Conservation (phyloP, 1,284 basidiomycete species). For the Ceratobasidium sp. region DNA sequence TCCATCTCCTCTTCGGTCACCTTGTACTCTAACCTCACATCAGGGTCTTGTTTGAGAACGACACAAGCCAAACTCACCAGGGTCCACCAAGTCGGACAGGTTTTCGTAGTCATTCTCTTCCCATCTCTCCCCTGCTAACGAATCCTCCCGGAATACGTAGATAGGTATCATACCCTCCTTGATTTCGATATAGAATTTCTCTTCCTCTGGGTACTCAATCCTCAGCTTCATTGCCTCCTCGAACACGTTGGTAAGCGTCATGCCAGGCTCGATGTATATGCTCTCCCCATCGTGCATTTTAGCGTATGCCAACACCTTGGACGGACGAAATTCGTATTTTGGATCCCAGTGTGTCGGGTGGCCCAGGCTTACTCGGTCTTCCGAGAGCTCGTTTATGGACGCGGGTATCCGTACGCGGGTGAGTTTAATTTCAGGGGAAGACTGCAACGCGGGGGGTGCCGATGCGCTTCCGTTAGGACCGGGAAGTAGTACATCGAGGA, state of each 20-base stretch:
- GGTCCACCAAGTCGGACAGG: neutral
- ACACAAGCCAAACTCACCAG: neutral
- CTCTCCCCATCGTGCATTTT: neutral
- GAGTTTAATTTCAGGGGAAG: neutral
- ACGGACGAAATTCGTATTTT: neutral
- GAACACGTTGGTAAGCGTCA: neutral
- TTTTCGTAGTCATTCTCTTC: neutral
- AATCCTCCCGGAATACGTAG: neutral
- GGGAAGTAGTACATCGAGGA: constrained; percentile 3
- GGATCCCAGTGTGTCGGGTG: constrained; percentile 27
- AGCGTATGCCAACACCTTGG: neutral
- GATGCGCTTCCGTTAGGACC: neutral
- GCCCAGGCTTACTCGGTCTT: neutral
- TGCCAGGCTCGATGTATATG: neutral
- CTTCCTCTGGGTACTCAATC: neutral
- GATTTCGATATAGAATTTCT: constrained; percentile 8
- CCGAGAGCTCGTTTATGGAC: neutral
- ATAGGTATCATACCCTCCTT: neutral
- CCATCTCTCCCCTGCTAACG: neutral
- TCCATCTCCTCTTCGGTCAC: neutral
- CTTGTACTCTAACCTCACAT: neutral
- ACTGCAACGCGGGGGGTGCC: neutral
- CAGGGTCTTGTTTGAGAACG: neutral
- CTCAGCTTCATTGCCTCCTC: neutral
- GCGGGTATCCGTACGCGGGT: neutral